Evolutionary conservation across 257 asterid species (phyloP).

Genomic region (Prunella vulgaris): DNA sequence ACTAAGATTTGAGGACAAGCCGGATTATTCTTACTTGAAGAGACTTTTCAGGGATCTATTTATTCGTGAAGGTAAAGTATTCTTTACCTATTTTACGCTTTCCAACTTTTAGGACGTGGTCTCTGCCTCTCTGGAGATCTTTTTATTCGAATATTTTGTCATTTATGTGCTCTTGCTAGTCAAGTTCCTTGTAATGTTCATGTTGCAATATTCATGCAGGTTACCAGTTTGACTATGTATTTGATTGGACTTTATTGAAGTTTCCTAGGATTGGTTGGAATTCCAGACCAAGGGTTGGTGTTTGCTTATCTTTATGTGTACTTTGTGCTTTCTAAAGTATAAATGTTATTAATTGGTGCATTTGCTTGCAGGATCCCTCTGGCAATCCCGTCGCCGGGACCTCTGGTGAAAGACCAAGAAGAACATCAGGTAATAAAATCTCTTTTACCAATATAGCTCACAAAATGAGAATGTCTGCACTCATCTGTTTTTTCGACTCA

Average conservation of each 20-base stretch:
- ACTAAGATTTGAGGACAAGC: constrained; percentile 88
- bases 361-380: constrained; percentile 50
- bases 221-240: constrained; percentile 85
- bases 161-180: constrained; percentile 10
- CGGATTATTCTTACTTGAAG: constrained; percentile 87
- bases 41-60: constrained; percentile 87
- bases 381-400: constrained; percentile 52
- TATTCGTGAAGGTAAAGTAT: constrained; percentile 74
- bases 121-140: background rate
- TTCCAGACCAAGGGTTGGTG: constrained; percentile 74
- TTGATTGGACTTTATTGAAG: constrained; percentile 91
- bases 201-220: constrained; percentile 41
- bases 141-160: background rate
- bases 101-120: background rate
- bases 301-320: constrained; percentile 14
- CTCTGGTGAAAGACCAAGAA: constrained; percentile 46
- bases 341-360: constrained; percentile 12
- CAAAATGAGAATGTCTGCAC: background rate
- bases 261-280: constrained; percentile 84
- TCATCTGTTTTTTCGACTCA: background rate
- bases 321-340: constrained; percentile 4
- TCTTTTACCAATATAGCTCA: background rate
- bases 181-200: constrained; percentile 9
- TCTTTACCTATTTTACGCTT: background rate
- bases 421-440: constrained; percentile 41